Evolutionary conservation across 78 protist genomes (phyloP).

Genomic region (Dictyostelium intermedium): DNA sequence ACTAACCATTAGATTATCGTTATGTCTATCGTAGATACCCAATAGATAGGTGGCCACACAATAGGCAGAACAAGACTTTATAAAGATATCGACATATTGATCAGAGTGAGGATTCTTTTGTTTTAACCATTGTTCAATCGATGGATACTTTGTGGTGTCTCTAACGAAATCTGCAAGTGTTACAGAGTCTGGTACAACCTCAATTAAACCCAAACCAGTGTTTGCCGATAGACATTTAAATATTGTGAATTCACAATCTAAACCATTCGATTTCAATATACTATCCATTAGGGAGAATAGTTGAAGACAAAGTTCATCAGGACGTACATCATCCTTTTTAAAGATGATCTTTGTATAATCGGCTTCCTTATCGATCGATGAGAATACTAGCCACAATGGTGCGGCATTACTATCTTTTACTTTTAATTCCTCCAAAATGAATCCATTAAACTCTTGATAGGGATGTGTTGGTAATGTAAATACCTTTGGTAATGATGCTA

Average conservation of each 20-base stretch:
- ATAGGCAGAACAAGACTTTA: conserved; percentile 90
- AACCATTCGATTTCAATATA: conserved; percentile 81
- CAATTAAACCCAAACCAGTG: conserved; percentile 91
- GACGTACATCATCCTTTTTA: conserved; percentile 96
- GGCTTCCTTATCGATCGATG: conserved; percentile 68
- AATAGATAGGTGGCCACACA: conserved; percentile 97
- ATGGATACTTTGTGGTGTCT: conserved; percentile 9
- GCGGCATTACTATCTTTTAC: conserved; percentile 76
- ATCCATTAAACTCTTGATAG: conserved; percentile 24
- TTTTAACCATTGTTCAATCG: conserved; percentile 85
- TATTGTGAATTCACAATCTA: conserved; percentile 87
- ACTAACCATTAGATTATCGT: conserved; percentile 95
- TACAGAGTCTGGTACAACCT: conserved; percentile 90
- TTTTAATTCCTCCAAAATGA: conserved; percentile 53
- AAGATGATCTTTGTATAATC: conserved; percentile 83
- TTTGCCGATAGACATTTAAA: conserved; percentile 87
- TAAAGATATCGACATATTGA: conserved; percentile 70
- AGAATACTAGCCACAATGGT: conserved; percentile 95
- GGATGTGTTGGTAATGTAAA: conserved; percentile 69
- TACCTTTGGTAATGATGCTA: conserved; percentile 2
- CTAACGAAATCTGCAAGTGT: conserved; percentile 89
- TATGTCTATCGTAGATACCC: conserved; percentile 98
- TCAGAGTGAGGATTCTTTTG: conserved; percentile 23
- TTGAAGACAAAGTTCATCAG: conserved; percentile 97
- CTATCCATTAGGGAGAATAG: conserved; percentile 90